Evolutionary conservation across 2,329 filamentous ascomycete species (phyloP).

Genomic region (Exophiala sideris): DNA sequence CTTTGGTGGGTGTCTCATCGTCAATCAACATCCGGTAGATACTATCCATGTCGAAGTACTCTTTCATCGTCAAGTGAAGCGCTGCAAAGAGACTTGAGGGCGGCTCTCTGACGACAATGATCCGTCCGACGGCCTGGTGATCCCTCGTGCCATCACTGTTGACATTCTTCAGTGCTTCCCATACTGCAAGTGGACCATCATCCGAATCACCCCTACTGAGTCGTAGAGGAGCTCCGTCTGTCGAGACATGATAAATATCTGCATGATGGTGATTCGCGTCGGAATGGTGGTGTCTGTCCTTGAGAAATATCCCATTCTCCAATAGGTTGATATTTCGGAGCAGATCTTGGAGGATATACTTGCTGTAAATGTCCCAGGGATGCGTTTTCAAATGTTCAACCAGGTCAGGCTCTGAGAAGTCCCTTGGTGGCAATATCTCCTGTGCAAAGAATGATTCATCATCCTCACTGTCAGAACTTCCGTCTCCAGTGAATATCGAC

Average conservation of each 20-base stretch:
- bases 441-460: conserved; percentile 41
- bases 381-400: conserved; percentile 45
- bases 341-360: conserved; percentile 40
- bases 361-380: conserved; percentile 41
- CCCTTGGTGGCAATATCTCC: conserved; percentile 37
- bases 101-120: conserved; percentile 60
- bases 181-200: conserved; percentile 36
- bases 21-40: conserved; percentile 55
- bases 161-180: conserved; percentile 36
- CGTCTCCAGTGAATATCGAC: conserved; percentile 33
- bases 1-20: conserved; percentile 36
- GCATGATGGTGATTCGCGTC: conserved; percentile 50
- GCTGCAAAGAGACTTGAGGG: conserved; percentile 59
- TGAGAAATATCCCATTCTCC: conserved; percentile 33
- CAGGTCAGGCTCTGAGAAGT: conserved; percentile 44
- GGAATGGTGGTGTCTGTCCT: conserved; percentile 42
- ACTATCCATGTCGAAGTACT: conserved; percentile 62
- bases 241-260: conserved; percentile 56
- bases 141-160: conserved; percentile 36
- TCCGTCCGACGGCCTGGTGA: conserved; percentile 52
- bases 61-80: conserved; percentile 56
- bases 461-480: conserved; percentile 36
- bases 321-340: conserved; percentile 43
- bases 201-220: conserved; percentile 32
- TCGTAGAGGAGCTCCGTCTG: conserved; percentile 43